Evolutionary conservation across 352 stramenopile genomes (phyloP).

Genomic region (Globisporangium recalcitrans): DNA sequence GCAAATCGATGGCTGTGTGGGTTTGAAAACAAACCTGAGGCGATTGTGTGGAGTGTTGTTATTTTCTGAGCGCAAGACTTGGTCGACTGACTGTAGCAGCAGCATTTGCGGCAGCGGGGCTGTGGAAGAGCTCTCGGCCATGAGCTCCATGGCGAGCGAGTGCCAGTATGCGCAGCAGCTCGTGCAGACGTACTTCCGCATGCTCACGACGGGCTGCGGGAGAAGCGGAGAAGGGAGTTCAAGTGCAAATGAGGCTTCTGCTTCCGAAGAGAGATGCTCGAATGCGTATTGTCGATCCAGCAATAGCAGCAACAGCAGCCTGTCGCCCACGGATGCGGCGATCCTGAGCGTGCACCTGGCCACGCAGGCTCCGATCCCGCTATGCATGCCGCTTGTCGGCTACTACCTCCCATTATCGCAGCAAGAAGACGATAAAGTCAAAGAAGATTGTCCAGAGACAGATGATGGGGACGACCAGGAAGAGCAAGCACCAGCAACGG

Average conservation of each 20-base stretch:
- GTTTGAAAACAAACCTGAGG: background rate
- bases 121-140: background rate
- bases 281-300: slow-evolving; percentile 42
- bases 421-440: slow-evolving; percentile 1
- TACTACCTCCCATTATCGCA: background rate
- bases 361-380: slow-evolving; percentile 29
- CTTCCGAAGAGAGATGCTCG: slow-evolving; percentile 15
- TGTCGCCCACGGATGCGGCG: slow-evolving; percentile 33
- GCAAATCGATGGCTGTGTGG: background rate
- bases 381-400: slow-evolving; percentile 30
- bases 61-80: background rate
- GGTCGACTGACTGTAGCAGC: background rate
- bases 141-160: background rate
- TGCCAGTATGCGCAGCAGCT: slow-evolving; percentile 48
- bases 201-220: slow-evolving; percentile 51
- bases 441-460: slow-evolving; percentile 14
- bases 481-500: background rate
- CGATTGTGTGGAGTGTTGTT: background rate
- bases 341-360: slow-evolving; percentile 49
- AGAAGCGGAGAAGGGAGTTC: background rate
- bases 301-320: background rate
- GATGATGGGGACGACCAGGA: slow-evolving; percentile 8
- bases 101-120: background rate
- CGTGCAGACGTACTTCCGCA: slow-evolving; percentile 52
- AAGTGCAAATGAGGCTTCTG: background rate